These are phyloP conservation scores for Stemphylium beticola DNA, from an alignment of 2,329 filamentous ascomycete genomes.

Conservation along the genomic window DNA sequence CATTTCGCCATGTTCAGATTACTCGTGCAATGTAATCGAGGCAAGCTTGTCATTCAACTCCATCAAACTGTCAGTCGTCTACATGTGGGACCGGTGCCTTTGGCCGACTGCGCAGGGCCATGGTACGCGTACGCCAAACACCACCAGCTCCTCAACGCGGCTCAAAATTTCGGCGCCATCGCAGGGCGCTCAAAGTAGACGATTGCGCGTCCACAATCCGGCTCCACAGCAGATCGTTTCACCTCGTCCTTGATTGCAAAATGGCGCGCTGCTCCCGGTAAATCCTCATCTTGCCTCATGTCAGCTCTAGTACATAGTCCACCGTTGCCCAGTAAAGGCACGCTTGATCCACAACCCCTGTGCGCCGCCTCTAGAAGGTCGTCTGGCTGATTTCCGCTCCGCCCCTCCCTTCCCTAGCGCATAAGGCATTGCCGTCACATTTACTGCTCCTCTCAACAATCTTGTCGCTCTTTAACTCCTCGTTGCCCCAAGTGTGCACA, in stretches of 20 bases:
- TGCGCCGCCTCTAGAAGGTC: constrained; percentile 22
- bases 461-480: constrained; percentile 30
- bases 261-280: constrained; percentile 24
- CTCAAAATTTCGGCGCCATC: constrained; percentile 13
- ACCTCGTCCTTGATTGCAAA: constrained; percentile 22
- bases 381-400: constrained; percentile 36
- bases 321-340: constrained; percentile 23
- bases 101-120: constrained; percentile 1
- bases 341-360: constrained; percentile 23
- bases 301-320: constrained; percentile 13
- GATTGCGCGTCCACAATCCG: constrained; percentile 42
- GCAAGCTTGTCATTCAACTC: background rate
- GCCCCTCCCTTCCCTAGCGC: constrained; percentile 41
- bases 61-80: constrained; percentile 2
- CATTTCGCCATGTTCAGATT: background rate
- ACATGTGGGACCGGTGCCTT: constrained; percentile 10
- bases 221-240: constrained; percentile 43
- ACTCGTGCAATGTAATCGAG: constrained; percentile 14
- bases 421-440: constrained; percentile 30
- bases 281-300: constrained; percentile 23
- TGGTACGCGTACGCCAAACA: constrained; percentile 12
- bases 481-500: constrained; percentile 29
- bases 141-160: constrained; percentile 3
- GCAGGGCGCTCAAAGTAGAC: background rate
- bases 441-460: constrained; percentile 30